Evolutionary conservation across 345 rosid species (phyloP).

Genomic region (Melaleuca quinquenervia): DNA sequence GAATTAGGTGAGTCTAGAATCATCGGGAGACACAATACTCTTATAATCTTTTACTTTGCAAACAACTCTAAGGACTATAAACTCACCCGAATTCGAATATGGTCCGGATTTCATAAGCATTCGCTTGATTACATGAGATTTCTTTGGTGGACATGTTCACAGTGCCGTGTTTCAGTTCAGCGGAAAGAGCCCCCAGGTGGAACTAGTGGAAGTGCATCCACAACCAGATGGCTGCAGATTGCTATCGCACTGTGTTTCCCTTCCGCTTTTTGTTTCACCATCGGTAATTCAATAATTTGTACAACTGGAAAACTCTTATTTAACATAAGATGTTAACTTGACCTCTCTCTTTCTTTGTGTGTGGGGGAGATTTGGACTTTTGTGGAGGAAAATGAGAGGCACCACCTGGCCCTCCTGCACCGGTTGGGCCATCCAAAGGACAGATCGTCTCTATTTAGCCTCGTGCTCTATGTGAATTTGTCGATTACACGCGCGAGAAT

Average conservation of each 20-base stretch:
- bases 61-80: background rate
- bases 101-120: background rate
- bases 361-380: background rate
- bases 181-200: background rate
- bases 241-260: background rate
- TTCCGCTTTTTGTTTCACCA: background rate
- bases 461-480: background rate
- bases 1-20: background rate
- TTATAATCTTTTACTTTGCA: background rate
- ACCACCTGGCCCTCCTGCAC: background rate
- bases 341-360: background rate
- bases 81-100: background rate
- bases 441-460: background rate
- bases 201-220: background rate
- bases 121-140: background rate
- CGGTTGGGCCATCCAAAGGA: background rate
- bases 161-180: background rate
- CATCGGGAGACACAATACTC: background rate
- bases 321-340: background rate
- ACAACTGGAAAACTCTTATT: background rate
- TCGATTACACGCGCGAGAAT: background rate
- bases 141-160: background rate
- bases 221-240: background rate
- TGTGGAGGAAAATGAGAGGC: background rate
- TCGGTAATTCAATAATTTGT: background rate